A percentile compares a stretch with the other conserved stretches of the same genome.
These are phyloP conservation scores for Aspergillus sp. DNA, from an alignment of 2,329 filamentous ascomycete genomes.

Conservation along the genomic window DNA sequence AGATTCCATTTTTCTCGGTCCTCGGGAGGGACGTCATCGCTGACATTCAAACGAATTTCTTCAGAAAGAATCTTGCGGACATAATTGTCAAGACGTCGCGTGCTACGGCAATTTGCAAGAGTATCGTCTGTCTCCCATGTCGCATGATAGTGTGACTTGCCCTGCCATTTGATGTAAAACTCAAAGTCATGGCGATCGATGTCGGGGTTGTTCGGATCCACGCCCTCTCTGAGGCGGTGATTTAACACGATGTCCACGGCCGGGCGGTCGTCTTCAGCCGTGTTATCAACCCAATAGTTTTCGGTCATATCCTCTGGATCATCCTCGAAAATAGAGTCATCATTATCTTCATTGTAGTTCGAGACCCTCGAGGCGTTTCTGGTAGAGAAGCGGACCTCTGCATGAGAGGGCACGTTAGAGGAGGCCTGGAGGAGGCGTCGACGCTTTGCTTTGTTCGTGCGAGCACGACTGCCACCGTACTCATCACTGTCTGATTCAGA, in stretches of 20 bases:
- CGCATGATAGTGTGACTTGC: conserved; percentile 88
- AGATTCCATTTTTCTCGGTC: conserved; percentile 90
- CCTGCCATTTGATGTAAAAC: conserved; percentile 93
- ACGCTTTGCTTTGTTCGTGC: conserved; percentile 68
- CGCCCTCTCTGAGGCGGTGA: conserved; percentile 70
- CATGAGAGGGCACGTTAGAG: conserved; percentile 59
- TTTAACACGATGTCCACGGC: conserved; percentile 90
- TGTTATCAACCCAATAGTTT: conserved; percentile 61
- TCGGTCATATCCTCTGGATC: conserved; percentile 59
- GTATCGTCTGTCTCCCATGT: conserved; percentile 83
- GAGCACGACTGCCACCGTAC: conserved; percentile 72
- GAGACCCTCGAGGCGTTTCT: conserved; percentile 72
- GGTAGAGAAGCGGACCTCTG: conserved; percentile 88
- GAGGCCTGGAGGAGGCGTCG: conserved; percentile 65
- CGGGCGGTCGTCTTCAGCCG: conserved; percentile 71
- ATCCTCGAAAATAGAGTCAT: conserved; percentile 53
- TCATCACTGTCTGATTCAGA: conserved; percentile 65
- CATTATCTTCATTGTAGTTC: conserved; percentile 65
- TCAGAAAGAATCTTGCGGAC: conserved; percentile 76
- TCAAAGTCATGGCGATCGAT: conserved; percentile 68
- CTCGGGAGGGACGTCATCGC: conserved; percentile 71
- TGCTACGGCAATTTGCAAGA: conserved; percentile 73
- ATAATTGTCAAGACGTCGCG: conserved; percentile 91
- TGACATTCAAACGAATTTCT: conserved; percentile 72
- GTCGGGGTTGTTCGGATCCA: conserved; percentile 36